Conservation (phyloP, 768 basidiomycete genomes). For the Termitomyces sp. region DNA sequence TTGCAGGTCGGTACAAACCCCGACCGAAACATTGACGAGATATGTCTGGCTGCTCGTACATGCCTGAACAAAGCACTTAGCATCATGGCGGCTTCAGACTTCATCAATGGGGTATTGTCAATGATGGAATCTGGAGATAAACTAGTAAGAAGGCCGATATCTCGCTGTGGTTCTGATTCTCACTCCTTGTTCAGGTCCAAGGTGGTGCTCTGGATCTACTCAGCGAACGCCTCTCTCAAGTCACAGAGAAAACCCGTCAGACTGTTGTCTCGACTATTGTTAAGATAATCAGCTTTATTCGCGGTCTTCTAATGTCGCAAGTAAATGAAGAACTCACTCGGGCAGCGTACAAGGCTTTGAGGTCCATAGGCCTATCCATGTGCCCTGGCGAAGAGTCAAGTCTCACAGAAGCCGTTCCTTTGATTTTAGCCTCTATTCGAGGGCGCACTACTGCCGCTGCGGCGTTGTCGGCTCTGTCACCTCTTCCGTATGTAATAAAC, state of each 20-base stretch:
- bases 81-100: conserved; percentile 70
- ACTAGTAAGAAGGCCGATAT: conserved; percentile 38
- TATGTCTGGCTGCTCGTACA: conserved; percentile 45
- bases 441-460: conserved; percentile 33
- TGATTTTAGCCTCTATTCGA: conserved; percentile 49
- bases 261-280: conserved; percentile 48
- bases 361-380: conserved; percentile 56
- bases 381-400: conserved; percentile 65
- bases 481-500: conserved; percentile 54
- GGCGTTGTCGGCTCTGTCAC: conserved; percentile 55
- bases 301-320: conserved; percentile 43
- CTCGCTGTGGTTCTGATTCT: background rate
- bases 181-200: conserved; percentile 47
- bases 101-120: conserved; percentile 53
- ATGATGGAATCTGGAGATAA: conserved; percentile 56
- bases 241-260: conserved; percentile 56
- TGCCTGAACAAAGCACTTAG: conserved; percentile 55
- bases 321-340: conserved; percentile 37
- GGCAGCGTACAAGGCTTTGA: conserved; percentile 60
- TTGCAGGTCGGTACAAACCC: conserved; percentile 26
- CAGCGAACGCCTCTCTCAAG: conserved; percentile 58
- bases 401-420: conserved; percentile 58
- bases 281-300: conserved; percentile 51
- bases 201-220: conserved; percentile 70
- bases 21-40: conserved; percentile 40